Base-by-base conservation (phyloP, 371 early-diverging fungal species). In the Mucor ambiguus region DNA sequence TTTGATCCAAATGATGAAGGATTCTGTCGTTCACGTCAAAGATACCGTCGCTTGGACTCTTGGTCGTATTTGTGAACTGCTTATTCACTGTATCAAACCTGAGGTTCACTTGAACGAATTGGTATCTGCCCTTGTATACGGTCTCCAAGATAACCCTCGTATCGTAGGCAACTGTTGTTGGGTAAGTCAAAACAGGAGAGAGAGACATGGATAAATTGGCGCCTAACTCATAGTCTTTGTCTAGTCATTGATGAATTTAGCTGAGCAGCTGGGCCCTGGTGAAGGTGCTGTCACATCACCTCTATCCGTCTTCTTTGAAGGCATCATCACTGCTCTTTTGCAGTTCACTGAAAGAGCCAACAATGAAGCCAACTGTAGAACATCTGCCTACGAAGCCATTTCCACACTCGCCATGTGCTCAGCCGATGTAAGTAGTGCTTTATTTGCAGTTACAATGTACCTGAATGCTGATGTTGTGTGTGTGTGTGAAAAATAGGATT, bases 31-130 rank as follows among this genome's bases (percentile, higher is more conserved):
- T 29, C 90, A 93, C 57, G 96, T 98, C 64, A 94, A 95, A 78
- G 98, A 98, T 79, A 91, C 96, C 16, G 92, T 96, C 9, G 96
- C 97, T 7, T 98, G 98, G 98, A 93, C 97, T 3, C 78, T 98
- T 11, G 96, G 98, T 60, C 92, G 96, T 57, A 92, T 98, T 28
- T 94, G 89, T 55, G 92, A 94, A 58, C 78, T 88, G 35, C 69
- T 90, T 26, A 81, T 86, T 29, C 82, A 90, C 22, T 88, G 89
- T 69, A 92, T 96, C 67, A 88, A 91, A 65, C 85, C 89, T 16
- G 93, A 93, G 9, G 67, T 83, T 44, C 88, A 91, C 57, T 85
- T 96, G 58, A 86, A 87, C 61, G 86, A 81, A 30, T 75, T 97
- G 38, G 78, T 97, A 33, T 75, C 85, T 37, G 93, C 93, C 4